Conservation (phyloP, 228 moss, liverwort and hornwort species). For the Sphagnum magellanicum region DNA sequence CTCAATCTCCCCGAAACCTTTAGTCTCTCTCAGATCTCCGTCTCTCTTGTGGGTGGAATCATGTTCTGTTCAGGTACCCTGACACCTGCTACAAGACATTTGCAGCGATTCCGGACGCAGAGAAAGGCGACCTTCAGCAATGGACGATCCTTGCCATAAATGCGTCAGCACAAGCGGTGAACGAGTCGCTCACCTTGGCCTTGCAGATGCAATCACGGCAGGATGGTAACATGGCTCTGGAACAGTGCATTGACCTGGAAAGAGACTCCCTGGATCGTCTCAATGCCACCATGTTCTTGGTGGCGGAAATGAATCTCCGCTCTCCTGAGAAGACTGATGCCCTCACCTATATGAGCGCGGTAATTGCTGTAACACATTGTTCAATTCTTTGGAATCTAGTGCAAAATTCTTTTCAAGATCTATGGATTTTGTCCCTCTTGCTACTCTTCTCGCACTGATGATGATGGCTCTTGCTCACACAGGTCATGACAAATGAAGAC, state of each 20-base stretch:
- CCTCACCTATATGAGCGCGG: slow-evolving; percentile 19
- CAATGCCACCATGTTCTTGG: slow-evolving; percentile 19
- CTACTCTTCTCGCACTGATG: too few relatives aligned
- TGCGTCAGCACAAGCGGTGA: slow-evolving; percentile 28
- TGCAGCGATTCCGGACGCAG: slow-evolving; percentile 18
- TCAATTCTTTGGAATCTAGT: too few relatives aligned
- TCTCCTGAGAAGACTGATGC: slow-evolving; percentile 22
- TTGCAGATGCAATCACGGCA: slow-evolving; percentile 1
- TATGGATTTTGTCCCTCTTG: too few relatives aligned
- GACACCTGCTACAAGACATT: slow-evolving; percentile 23
- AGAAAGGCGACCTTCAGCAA: slow-evolving; percentile 41
- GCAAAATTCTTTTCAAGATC: too few relatives aligned
- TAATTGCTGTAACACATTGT: neutral
- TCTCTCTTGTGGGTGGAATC: too few relatives aligned
- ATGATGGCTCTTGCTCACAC: too few relatives aligned
- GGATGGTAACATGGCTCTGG: slow-evolving; percentile 14
- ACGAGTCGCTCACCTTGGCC: slow-evolving; percentile 28
- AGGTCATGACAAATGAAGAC: slow-evolving; percentile 29
- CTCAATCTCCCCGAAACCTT: too few relatives aligned
- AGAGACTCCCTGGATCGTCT: slow-evolving; percentile 15
- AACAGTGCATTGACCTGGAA: slow-evolving; percentile 34
- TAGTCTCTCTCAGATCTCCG: too few relatives aligned
- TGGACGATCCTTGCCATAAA: slow-evolving; percentile 52
- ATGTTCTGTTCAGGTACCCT: slow-evolving; percentile 16
- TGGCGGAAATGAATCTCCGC: slow-evolving; percentile 24